A percentile compares a stretch with the other conserved stretches of the same genome.
These are phyloP conservation scores for Penicillium griseofulvum DNA, from an alignment of 2,329 filamentous ascomycete species.

Conservation along the genomic window DNA sequence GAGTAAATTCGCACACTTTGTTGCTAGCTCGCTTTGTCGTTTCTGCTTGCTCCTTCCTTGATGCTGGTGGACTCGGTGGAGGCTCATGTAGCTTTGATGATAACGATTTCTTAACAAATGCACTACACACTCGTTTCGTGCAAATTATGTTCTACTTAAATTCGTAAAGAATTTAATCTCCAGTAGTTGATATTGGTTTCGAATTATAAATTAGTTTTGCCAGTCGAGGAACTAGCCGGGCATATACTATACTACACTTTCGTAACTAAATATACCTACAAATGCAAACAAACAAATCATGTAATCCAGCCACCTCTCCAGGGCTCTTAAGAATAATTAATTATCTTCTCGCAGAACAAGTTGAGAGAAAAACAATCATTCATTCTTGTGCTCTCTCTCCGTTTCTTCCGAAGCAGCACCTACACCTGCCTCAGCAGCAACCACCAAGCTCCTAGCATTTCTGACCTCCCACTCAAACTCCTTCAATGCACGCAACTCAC, in stretches of 20 bases:
- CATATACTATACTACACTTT: not conserved
- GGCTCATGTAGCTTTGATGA: slow-evolving; percentile 9
- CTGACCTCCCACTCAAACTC: slow-evolving; percentile 94
- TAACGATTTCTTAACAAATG: slow-evolving; percentile 15
- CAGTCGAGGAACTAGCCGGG: not conserved
- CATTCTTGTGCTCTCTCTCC: not conserved
- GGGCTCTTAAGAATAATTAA: not conserved
- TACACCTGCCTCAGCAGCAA: slow-evolving; percentile 14
- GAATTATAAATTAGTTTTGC: slow-evolving; percentile 7
- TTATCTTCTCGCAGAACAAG: not conserved
- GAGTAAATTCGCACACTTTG: slow-evolving; percentile 39
- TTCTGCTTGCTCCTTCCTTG: not conserved
- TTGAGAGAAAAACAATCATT: not conserved
- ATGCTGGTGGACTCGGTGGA: not conserved
- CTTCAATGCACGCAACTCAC: slow-evolving; percentile 75
- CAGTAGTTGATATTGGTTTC: not conserved
- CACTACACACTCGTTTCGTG: slow-evolving; percentile 22
- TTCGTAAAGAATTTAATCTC: not conserved
- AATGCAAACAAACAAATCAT: not conserved
- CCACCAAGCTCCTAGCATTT: slow-evolving; percentile 54
- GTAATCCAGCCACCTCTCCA: not conserved
- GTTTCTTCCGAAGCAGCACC: not conserved
- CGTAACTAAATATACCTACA: not conserved
- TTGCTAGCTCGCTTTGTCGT: not conserved
- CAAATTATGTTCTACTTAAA: not conserved